Conservation (phyloP, 495 filamentous ascomycete genomes). For the Lophium mytilinum region DNA sequence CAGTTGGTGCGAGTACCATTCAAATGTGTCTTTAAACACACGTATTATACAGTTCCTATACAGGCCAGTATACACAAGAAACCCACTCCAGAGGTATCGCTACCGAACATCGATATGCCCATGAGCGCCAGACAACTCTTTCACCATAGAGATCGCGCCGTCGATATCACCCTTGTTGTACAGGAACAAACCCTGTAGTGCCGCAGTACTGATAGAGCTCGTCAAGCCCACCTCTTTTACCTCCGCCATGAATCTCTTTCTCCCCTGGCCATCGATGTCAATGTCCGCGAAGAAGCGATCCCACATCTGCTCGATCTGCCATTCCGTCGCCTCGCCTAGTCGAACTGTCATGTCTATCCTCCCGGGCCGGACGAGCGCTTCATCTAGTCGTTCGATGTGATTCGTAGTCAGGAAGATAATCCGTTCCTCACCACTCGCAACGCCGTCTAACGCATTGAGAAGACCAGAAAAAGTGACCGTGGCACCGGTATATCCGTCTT, state of each 20-base stretch:
- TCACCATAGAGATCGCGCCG: conserved; percentile 74
- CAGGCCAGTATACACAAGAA: too few relatives aligned
- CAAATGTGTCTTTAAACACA: too few relatives aligned
- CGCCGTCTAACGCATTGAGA: conserved; percentile 86
- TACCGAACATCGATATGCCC: conserved; percentile 8
- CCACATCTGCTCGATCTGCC: conserved; percentile 84
- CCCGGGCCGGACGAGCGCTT: conserved; percentile 81
- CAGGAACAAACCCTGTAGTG: conserved; percentile 86
- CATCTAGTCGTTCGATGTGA: conserved; percentile 79
- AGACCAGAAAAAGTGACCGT: conserved; percentile 95
- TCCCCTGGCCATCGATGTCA: conserved; percentile 52
- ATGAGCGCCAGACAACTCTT: conserved; percentile 41
- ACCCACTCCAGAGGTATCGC: neutral
- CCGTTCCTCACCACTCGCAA: conserved; percentile 90
- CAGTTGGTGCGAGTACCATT: too few relatives aligned
- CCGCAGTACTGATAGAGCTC: conserved; percentile 70
- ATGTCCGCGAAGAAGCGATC: conserved; percentile 84
- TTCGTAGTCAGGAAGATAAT: conserved; percentile 95
- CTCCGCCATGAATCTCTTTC: conserved; percentile 42
- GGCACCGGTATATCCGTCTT: conserved; percentile 79
- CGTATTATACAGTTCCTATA: too few relatives aligned
- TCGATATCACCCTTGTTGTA: conserved; percentile 88
- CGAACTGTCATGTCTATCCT: conserved; percentile 88
- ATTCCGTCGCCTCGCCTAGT: conserved; percentile 76
- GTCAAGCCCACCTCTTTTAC: conserved; percentile 45